Base-by-base conservation (phyloP, 768 basidiomycete genomes). In the Lepiota venenata region DNA sequence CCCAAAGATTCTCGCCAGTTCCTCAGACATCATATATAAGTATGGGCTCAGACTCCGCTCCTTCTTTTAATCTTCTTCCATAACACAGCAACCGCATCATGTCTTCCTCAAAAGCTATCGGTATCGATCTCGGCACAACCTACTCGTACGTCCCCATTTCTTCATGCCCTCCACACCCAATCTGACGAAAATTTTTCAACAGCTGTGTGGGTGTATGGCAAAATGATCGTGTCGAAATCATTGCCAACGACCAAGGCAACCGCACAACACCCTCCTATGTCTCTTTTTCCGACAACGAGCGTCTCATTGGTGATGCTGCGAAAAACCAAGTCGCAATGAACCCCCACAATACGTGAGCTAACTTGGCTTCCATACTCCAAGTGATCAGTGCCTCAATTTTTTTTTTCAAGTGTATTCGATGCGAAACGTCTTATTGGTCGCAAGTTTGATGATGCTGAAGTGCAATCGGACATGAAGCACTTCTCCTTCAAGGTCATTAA, bases 171-270 rank as follows among this genome's bases (percentile, higher is more conserved):
- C 60, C 43, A 11, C 45, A 27, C 10, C 49, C 47, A 41, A 45
- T 41, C 55, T 58, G 36, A 35, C 53, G 36, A 53, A 21, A 50
- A 58, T 50, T 57, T 60, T 45, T 66, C 50, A 56, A 25, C 69
- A 94, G 91, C n/a, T 98, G 95, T 73, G 96, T 98, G 65, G 96
- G 91, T 81, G 95, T 98, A 59, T 98, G 95, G 94, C 92, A 95
- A 81, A 94, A 97, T 67, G 96, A 98, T 79, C 91, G 95, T 69
- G 95, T 97, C 61, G 95, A 97, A 77, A 97, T 97, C 78, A 98
- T 98, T 69, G 90, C 90, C 74, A 93, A 93, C 66, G 90, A 93
- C 73, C 91, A 92, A 78, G 90, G 91, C 69, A 92, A 96, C 78
- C 88, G 93, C 55, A 96, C 94, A 8, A 96, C 93, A 6, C 93